phyloP scores from a whole-genome alignment of 495 filamentous ascomycete species.

The Aspergillus bridgeri region DNA sequence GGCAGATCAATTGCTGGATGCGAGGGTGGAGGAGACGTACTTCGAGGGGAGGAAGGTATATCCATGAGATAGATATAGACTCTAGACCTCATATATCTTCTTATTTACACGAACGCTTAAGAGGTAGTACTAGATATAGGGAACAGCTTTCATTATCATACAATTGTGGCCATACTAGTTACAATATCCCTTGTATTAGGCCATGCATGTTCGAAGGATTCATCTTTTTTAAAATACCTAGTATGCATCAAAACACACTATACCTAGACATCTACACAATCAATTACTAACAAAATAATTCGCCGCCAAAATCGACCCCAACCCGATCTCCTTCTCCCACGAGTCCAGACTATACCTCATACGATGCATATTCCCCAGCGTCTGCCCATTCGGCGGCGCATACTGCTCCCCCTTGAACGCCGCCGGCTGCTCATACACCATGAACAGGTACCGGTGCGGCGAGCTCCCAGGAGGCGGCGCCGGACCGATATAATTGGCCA shows the following conservation, averaged over 20 bases:
- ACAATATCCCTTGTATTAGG: no score
- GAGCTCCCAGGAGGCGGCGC: conserved; percentile 47
- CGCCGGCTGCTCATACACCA: conserved; percentile 55
- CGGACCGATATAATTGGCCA: conserved; percentile 49
- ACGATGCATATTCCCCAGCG: conserved; percentile 35
- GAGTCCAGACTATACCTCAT: conserved; percentile 51
- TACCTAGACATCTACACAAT: neutral
- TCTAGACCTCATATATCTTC: no score
- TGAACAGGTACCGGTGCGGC: conserved; percentile 55
- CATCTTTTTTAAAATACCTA: no score
- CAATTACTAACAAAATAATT: conserved; percentile 25
- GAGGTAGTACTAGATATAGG: no score
- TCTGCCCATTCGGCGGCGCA: conserved; percentile 40
- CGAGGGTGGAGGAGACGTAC: conserved; percentile 21
- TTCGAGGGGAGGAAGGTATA: conserved; percentile 17
- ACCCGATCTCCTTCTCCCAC: conserved; percentile 43
- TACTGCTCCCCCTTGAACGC: conserved; percentile 43
- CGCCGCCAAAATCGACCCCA: conserved; percentile 48
- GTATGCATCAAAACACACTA: no score
- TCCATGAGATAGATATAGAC: neutral
- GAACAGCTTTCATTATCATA: no score
- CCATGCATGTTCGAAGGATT: no score
- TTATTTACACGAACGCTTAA: no score
- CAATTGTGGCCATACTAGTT: no score
- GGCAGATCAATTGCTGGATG: conserved; percentile 47